Evolutionary conservation across 2,329 filamentous ascomycete species (phyloP).

Genomic region (Trichoderma sp.): DNA sequence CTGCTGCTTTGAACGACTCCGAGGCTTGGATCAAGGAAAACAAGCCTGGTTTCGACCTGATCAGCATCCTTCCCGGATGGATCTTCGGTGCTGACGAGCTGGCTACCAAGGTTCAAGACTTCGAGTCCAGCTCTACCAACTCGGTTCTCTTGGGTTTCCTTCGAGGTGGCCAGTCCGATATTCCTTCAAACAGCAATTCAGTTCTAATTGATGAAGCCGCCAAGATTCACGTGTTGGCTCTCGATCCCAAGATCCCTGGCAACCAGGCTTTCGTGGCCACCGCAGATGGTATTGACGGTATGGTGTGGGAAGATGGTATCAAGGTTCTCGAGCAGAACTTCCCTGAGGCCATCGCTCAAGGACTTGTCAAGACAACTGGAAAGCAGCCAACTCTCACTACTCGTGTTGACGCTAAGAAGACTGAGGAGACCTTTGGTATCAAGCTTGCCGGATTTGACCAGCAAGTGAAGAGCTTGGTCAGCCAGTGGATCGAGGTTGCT

Average conservation of each 20-base stretch:
- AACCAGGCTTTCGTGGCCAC: background rate
- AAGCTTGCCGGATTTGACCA: background rate
- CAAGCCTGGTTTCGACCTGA: background rate
- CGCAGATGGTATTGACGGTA: background rate
- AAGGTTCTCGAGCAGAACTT: background rate
- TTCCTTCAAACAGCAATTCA: background rate
- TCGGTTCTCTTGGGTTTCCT: background rate
- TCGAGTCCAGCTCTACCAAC: background rate
- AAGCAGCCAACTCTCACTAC: background rate
- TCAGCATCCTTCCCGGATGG: conserved; percentile 5
- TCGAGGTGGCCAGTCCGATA: background rate
- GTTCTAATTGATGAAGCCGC: background rate
- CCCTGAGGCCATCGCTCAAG: background rate
- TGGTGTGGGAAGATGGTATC: background rate
- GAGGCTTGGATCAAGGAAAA: background rate
- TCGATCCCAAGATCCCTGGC: background rate
- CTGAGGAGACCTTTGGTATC: conserved; percentile 1
- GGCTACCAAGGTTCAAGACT: background rate
- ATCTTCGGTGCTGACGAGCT: background rate
- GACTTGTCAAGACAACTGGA: conserved; percentile 12
- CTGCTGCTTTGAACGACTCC: background rate
- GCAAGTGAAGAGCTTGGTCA: conserved; percentile 3
- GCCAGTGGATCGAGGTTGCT: background rate
- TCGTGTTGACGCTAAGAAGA: conserved; percentile 1
- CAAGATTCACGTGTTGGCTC: background rate